Evolutionary conservation across 139 green algal genomes (phyloP).

Genomic region (Edaphochlamys debaryana): DNA sequence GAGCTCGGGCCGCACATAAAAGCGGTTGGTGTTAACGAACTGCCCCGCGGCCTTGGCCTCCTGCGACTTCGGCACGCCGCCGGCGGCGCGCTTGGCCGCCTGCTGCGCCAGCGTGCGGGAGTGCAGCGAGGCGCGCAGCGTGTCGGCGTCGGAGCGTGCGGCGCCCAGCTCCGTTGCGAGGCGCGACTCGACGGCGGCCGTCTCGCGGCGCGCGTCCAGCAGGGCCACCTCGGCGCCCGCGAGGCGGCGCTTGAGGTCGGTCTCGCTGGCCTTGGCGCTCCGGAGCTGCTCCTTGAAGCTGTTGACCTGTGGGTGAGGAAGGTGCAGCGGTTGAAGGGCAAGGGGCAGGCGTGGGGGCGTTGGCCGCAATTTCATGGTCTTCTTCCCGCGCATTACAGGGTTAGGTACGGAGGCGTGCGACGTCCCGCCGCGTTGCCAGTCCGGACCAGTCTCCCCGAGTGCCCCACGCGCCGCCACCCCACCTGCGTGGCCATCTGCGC

Average conservation of each 20-base stretch:
- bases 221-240: conserved; percentile 13
- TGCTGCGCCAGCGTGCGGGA: neutral
- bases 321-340: too few species aligned
- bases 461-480: too few species aligned
- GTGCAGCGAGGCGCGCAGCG: conserved; percentile 12
- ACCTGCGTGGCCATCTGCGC: conserved; percentile 15
- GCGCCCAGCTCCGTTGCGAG: neutral
- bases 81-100: neutral
- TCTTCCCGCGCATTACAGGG: too few species aligned
- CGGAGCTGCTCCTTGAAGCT: neutral
- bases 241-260: conserved; percentile 9
- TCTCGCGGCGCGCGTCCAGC: neutral
- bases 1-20: conserved; percentile 6
- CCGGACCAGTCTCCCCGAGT: too few species aligned
- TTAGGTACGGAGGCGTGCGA: too few species aligned
- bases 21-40: conserved; percentile 16
- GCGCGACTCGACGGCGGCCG: neutral
- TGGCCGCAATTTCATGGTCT: too few species aligned
- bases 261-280: neutral
- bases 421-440: too few species aligned
- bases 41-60: neutral
- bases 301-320: neutral
- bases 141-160: neutral
- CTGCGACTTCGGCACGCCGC: too few species aligned
- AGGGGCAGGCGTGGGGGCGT: too few species aligned